Evolutionary conservation across 148 eudicot species (phyloP).

Genomic region (Camellia granthamiana): DNA sequence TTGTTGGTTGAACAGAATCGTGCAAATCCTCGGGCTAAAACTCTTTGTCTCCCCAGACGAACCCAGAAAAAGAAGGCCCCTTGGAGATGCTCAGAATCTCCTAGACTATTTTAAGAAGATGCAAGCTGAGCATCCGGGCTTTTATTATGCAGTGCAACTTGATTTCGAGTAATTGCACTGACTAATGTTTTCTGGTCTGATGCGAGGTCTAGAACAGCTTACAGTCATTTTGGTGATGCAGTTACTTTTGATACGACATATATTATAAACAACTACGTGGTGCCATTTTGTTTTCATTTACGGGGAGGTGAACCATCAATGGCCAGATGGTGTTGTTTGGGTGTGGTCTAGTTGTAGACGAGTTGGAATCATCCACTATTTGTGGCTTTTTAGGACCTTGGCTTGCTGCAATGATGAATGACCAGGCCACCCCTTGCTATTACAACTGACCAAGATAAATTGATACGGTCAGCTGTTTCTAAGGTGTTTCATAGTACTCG

Average conservation of each 20-base stretch:
- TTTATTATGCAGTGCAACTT: conserved; percentile 89
- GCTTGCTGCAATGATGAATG: conserved; percentile 91
- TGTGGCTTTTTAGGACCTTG: conserved; percentile 85
- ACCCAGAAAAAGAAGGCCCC: conserved; percentile 33
- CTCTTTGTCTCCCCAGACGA: conserved; percentile 2
- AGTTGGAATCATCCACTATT: conserved; percentile 80
- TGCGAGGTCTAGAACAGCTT: conserved; percentile 83
- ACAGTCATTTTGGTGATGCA: conserved; percentile 75
- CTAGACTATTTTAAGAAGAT: conserved; percentile 81
- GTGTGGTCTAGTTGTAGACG: conserved; percentile 83
- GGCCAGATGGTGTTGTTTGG: conserved; percentile 82
- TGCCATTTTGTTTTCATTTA: conserved; percentile 82
- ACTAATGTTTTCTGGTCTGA: conserved; percentile 93
- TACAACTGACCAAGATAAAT: conserved; percentile 62
- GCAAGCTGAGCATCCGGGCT: conserved; percentile 96
- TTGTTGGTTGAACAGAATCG: conserved; percentile 35
- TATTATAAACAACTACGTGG: conserved; percentile 56
- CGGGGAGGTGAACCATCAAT: conserved; percentile 91
- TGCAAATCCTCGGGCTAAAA: conserved; percentile 5
- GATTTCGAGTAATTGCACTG: conserved; percentile 73
- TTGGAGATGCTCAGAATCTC: conserved; percentile 91
- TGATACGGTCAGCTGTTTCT: conserved; percentile 54
- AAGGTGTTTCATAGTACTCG: conserved; percentile 67
- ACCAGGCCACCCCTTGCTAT: conserved; percentile 63
- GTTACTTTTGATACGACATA: conserved; percentile 69